Percentiles rank a stretch among this genome's conserved stretches.
Conservation (phyloP, 352 stramenopile species). For the Pelagophyceae sp. region DNA sequence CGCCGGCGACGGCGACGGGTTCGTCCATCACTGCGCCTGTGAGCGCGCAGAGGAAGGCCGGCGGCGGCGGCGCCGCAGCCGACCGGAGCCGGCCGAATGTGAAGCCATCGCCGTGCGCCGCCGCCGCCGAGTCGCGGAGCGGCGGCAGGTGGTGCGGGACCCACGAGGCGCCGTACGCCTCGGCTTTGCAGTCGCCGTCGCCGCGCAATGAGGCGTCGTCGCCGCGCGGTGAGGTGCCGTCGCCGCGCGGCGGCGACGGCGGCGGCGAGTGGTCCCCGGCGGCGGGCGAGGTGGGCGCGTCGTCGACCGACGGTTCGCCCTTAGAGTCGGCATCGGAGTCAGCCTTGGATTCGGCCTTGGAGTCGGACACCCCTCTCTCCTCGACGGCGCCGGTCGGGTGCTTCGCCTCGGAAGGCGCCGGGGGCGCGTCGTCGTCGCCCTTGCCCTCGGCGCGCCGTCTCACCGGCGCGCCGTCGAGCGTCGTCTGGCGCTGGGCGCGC, state of each 20-base stretch:
- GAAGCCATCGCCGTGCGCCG: background rate
- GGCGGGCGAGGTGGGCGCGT: no score
- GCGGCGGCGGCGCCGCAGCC: background rate
- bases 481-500: no score
- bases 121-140: background rate
- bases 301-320: no score
- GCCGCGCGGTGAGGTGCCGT: no score
- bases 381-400: background rate
- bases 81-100: background rate
- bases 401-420: background rate
- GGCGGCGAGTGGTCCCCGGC: background rate
- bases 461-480: no score
- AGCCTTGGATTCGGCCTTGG: background rate
- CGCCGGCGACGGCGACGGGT: background rate
- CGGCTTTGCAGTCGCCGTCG: no score
- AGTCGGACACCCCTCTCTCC: background rate
- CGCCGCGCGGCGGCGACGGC: background rate
- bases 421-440: background rate
- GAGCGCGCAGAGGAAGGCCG: background rate
- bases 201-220: no score
- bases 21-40: slow-evolving; percentile 4
- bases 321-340: no score
- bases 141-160: background rate
- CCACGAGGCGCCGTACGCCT: background rate
- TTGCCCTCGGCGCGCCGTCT: no score